Evolutionary conservation across 768 basidiomycete genomes (phyloP).

Genomic region (Mycena rebaudengoi): DNA sequence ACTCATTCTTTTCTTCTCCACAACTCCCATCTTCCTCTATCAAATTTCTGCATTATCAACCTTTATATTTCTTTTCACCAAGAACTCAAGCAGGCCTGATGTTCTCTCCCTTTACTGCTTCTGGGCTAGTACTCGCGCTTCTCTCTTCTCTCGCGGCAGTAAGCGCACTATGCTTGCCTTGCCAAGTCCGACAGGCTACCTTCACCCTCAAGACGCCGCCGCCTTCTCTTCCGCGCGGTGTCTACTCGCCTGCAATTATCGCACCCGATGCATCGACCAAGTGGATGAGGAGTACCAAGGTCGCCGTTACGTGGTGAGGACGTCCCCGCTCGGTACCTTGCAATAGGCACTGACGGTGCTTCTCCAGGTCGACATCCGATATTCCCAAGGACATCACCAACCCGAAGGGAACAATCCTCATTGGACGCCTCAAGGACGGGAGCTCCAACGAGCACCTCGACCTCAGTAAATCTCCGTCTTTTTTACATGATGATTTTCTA

Average conservation of each 20-base stretch:
- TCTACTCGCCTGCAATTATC: constrained; percentile 54
- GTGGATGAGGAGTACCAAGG: constrained; percentile 49
- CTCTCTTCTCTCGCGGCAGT: constrained; percentile 29
- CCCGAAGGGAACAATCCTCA: constrained; percentile 48
- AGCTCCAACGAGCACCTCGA: constrained; percentile 57
- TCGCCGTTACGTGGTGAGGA: constrained; percentile 55
- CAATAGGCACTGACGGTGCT: constrained; percentile 1
- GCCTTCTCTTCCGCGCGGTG: constrained; percentile 30
- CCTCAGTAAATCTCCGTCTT: constrained; percentile 39
- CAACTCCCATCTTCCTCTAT: constrained; percentile 12
- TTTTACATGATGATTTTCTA: background rate
- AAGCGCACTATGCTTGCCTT: constrained; percentile 38
- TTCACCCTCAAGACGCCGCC: constrained; percentile 21
- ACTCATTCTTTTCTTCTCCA: constrained; percentile 8
- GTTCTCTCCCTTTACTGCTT: constrained; percentile 37
- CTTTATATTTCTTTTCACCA: constrained; percentile 13
- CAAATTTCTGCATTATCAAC: constrained; percentile 2
- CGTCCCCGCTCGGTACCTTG: constrained; percentile 19
- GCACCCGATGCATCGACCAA: constrained; percentile 45
- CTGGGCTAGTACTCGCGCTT: constrained; percentile 33
- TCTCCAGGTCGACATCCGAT: constrained; percentile 49
- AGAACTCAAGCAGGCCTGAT: constrained; percentile 45
- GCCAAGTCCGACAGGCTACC: constrained; percentile 25
- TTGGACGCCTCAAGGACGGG: constrained; percentile 51
- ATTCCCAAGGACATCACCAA: constrained; percentile 45